These are phyloP conservation scores for Parmales sp. DNA, from an alignment of 108 stramenopile genomes.

Conservation along the genomic window DNA sequence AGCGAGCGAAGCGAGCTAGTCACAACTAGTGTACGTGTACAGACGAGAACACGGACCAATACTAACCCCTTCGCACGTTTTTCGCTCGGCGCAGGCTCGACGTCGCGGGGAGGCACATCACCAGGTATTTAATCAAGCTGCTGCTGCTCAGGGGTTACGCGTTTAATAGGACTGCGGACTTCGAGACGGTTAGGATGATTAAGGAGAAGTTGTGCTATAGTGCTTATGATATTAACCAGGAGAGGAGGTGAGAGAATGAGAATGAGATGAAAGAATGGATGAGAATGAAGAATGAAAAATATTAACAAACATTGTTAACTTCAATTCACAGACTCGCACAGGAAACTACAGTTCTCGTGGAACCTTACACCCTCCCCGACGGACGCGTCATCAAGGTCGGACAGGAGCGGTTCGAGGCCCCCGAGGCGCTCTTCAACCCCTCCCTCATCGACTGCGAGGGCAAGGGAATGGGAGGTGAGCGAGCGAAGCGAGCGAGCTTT, in stretches of 20 bases:
- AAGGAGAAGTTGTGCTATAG: slow-evolving; percentile 44
- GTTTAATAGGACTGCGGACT: slow-evolving; percentile 40
- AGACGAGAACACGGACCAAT: too few relatives aligned
- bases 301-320: too few relatives aligned
- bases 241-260: too few relatives aligned
- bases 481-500: too few relatives aligned
- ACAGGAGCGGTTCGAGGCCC: slow-evolving; percentile 56
- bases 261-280: too few relatives aligned
- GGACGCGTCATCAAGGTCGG: slow-evolving; percentile 53
- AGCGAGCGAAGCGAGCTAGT: too few relatives aligned
- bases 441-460: slow-evolving; percentile 45
- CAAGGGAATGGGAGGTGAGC: slow-evolving; percentile 37
- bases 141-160: slow-evolving; percentile 38
- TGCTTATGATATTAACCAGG: slow-evolving; percentile 35
- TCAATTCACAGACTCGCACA: too few relatives aligned
- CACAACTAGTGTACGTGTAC: too few relatives aligned
- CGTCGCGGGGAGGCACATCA: slow-evolving; percentile 42
- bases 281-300: too few relatives aligned
- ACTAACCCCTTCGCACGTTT: too few relatives aligned
- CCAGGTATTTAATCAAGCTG: slow-evolving; percentile 34
- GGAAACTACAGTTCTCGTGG: slow-evolving; percentile 50
- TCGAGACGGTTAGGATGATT: slow-evolving; percentile 40
- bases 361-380: slow-evolving; percentile 48
- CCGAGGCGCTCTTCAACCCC: slow-evolving; percentile 50
- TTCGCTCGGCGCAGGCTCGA: too few relatives aligned